Evolutionary conservation across 2,329 filamentous ascomycete genomes (phyloP).

Genomic region (Tricladium varicosporioides): DNA sequence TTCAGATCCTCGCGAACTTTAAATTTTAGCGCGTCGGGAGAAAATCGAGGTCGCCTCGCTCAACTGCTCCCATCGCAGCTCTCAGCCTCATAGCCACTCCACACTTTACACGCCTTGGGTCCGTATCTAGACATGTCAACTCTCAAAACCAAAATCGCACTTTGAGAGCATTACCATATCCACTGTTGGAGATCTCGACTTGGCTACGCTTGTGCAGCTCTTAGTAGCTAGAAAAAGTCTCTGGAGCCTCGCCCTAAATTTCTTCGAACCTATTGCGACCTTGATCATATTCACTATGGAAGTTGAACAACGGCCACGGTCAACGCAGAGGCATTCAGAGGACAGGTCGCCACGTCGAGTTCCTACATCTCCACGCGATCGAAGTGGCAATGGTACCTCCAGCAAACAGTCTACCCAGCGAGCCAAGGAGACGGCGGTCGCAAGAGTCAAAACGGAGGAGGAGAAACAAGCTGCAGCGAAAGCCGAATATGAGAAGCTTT

Average conservation of each 20-base stretch:
- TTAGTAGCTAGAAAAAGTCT: too few species aligned
- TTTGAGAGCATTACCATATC: too few species aligned
- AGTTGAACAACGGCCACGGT: slow-evolving; percentile 10
- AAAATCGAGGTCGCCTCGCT: neutral
- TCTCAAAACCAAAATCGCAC: too few species aligned
- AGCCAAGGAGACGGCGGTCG: slow-evolving; percentile 19
- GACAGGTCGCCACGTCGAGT: slow-evolving; percentile 13
- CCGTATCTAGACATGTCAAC: too few species aligned
- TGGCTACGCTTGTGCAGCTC: too few species aligned
- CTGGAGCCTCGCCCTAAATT: too few species aligned
- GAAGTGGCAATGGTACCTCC: slow-evolving; percentile 17
- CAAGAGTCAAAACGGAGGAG: slow-evolving; percentile 58
- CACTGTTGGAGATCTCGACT: too few species aligned
- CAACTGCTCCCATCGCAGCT: neutral
- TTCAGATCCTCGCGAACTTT: neutral
- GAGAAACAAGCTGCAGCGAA: slow-evolving; percentile 86
- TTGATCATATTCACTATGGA: slow-evolving; percentile 12
- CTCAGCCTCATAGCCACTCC: neutral
- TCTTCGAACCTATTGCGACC: too few species aligned
- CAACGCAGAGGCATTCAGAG: slow-evolving; percentile 11
- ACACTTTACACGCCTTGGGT: neutral
- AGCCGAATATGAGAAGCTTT: slow-evolving; percentile 88
- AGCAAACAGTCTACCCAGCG: slow-evolving; percentile 16
- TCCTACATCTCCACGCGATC: slow-evolving; percentile 27
- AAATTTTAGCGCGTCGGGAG: neutral